These are phyloP conservation scores for Aaosphaeria pasadenensis DNA, from an alignment of 2,329 filamentous ascomycete genomes.

Conservation along the genomic window DNA sequence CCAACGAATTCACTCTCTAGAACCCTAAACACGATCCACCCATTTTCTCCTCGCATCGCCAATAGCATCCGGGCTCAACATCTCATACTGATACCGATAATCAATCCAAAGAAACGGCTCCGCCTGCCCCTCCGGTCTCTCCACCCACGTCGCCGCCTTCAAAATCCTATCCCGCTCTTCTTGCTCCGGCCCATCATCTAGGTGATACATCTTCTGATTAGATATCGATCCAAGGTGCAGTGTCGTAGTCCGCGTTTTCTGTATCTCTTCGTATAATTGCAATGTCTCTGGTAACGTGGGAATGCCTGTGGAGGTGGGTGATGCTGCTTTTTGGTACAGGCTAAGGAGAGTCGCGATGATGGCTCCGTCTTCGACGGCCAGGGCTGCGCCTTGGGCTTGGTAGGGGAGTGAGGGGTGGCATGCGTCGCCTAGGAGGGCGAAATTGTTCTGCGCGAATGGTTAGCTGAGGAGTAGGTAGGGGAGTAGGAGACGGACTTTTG, in stretches of 20 bases:
- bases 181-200: slow-evolving; percentile 10
- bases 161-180: slow-evolving; percentile 8
- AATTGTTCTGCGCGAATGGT: slow-evolving; percentile 2
- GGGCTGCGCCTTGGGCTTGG: slow-evolving; percentile 52
- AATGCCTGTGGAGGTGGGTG: background rate
- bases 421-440: slow-evolving; percentile 13
- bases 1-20: too few relatives aligned
- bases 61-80: slow-evolving; percentile 6
- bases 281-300: slow-evolving; percentile 3
- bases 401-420: slow-evolving; percentile 15
- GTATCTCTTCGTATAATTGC: slow-evolving; percentile 8
- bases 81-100: slow-evolving; percentile 6
- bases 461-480: background rate
- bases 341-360: slow-evolving; percentile 7
- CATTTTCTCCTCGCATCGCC: slow-evolving; percentile 6
- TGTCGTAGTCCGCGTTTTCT: slow-evolving; percentile 8
- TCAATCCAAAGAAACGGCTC: slow-evolving; percentile 10
- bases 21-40: background rate
- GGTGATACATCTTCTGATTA: slow-evolving; percentile 9
- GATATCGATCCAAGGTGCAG: slow-evolving; percentile 3
- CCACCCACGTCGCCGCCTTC: slow-evolving; percentile 2
- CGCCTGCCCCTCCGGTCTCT: background rate
- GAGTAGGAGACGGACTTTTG: slow-evolving; percentile 2
- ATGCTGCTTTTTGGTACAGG: slow-evolving; percentile 1
- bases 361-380: slow-evolving; percentile 63